Conservation (phyloP, 1,284 basidiomycete genomes). For the Trichosporon inkin region DNA sequence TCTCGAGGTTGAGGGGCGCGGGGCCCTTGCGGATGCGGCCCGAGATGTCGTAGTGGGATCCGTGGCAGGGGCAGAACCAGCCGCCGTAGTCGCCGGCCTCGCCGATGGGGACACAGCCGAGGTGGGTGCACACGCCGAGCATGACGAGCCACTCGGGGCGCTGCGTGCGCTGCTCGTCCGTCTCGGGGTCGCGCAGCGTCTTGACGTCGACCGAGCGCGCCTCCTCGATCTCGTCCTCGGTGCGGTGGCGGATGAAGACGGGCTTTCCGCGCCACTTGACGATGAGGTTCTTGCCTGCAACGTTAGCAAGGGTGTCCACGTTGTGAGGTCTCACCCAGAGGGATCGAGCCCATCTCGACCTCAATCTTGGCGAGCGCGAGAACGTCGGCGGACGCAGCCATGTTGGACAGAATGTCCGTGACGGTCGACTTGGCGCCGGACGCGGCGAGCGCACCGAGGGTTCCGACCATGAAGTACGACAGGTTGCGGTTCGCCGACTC, state of each 20-base stretch:
- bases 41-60: constrained; percentile 83
- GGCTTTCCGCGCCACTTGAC: constrained; percentile 99
- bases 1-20: constrained; percentile 91
- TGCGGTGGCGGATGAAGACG: constrained; percentile 98
- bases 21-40: constrained; percentile 93
- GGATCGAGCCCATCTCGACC: constrained; percentile 83
- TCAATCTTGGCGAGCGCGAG: constrained; percentile 98
- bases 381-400: constrained; percentile 96
- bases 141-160: constrained; percentile 98
- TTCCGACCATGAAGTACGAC: constrained; percentile 96
- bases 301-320: too few species aligned
- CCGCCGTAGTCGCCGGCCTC: constrained; percentile 97
- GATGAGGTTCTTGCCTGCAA: constrained; percentile 62
- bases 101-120: constrained; percentile 98
- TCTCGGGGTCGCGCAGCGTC: constrained; percentile 84
- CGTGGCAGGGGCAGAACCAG: constrained; percentile 98
- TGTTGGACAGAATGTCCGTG: constrained; percentile 89
- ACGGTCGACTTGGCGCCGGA: constrained; percentile 91
- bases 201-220: constrained; percentile 82
- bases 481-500: constrained; percentile 74
- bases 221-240: constrained; percentile 86
- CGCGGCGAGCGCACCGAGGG: constrained; percentile 88
- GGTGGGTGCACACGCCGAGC: constrained; percentile 96
- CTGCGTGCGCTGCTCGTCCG: constrained; percentile 82
- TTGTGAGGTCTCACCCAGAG: constrained; percentile 98